phyloP scores from a whole-genome alignment of 2,329 filamentous ascomycete species.

The Aspergillus sp. region DNA sequence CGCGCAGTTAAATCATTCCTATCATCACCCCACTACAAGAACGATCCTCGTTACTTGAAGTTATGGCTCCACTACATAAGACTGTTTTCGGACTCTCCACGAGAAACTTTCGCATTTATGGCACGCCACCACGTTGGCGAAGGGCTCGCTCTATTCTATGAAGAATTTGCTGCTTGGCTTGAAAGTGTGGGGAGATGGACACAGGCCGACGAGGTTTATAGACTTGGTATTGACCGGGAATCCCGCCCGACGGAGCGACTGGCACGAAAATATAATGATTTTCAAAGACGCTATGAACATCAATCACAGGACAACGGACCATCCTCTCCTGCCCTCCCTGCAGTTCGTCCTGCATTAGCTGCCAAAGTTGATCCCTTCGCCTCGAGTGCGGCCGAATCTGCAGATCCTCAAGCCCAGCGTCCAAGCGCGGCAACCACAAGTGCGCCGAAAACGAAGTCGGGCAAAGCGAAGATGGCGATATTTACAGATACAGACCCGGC shows the following conservation, averaged over 20 bases:
- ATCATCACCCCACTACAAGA: conserved; percentile 82
- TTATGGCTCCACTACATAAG: conserved; percentile 93
- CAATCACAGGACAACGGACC: conserved; percentile 67
- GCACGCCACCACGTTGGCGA: conserved; percentile 87
- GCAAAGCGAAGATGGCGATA: conserved; percentile 81
- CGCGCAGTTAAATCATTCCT: conserved; percentile 90
- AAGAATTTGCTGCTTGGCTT: conserved; percentile 93
- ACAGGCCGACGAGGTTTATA: conserved; percentile 93
- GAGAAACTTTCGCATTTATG: conserved; percentile 89
- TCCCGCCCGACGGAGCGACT: conserved; percentile 79
- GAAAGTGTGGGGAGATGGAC: conserved; percentile 80
- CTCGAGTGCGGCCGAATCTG: conserved; percentile 46
- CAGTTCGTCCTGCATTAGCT: conserved; percentile 76
- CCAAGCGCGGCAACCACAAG: conserved; percentile 50
- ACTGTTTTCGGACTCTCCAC: conserved; percentile 87
- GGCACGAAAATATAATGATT: conserved; percentile 87
- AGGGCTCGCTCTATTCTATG: conserved; percentile 85
- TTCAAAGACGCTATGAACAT: conserved; percentile 74
- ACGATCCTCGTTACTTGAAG: conserved; percentile 90
- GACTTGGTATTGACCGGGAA: conserved; percentile 82
- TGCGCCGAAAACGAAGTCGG: conserved; percentile 59
- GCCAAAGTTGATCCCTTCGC: conserved; percentile 84
- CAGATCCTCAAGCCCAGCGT: conserved; percentile 66
- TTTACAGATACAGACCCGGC: conserved; percentile 75
- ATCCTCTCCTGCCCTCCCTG: conserved; percentile 82